These are phyloP conservation scores for Mrakia gelida DNA, from an alignment of 768 basidiomycete species.

Conservation along the genomic window DNA sequence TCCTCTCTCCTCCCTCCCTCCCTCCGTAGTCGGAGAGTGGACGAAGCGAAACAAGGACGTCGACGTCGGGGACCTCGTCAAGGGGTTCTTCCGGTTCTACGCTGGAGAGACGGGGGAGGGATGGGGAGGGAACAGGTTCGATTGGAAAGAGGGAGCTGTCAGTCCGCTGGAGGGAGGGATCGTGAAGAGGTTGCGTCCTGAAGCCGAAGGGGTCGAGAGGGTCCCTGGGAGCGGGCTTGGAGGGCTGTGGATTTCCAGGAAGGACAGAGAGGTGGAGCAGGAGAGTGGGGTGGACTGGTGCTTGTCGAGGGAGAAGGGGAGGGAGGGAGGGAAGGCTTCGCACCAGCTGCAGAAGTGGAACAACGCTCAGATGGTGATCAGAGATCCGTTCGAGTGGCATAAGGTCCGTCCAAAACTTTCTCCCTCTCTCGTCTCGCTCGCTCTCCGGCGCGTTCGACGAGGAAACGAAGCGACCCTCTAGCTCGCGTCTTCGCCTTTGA, in stretches of 20 bases:
- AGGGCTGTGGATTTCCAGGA: neutral
- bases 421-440: too few species aligned
- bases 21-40: neutral
- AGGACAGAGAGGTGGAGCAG: neutral
- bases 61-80: constrained; percentile 19
- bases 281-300: neutral
- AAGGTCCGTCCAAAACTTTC: neutral
- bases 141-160: neutral
- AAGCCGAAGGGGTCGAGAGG: neutral
- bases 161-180: constrained; percentile 15
- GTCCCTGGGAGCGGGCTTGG: neutral
- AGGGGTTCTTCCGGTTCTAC: constrained; percentile 22
- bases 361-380: neutral
- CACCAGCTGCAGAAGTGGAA: neutral
- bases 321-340: neutral
- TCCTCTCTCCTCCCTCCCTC: constrained; percentile 9
- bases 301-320: neutral
- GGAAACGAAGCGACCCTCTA: too few species aligned
- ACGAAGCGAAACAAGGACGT: neutral
- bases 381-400: constrained; percentile 16
- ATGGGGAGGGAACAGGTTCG: neutral
- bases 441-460: too few species aligned
- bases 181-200: too few species aligned
- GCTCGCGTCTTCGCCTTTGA: too few species aligned
- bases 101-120: neutral